Evolutionary conservation across 1,284 basidiomycete species (phyloP).

Genomic region (Paramarasmius palmivorus): DNA sequence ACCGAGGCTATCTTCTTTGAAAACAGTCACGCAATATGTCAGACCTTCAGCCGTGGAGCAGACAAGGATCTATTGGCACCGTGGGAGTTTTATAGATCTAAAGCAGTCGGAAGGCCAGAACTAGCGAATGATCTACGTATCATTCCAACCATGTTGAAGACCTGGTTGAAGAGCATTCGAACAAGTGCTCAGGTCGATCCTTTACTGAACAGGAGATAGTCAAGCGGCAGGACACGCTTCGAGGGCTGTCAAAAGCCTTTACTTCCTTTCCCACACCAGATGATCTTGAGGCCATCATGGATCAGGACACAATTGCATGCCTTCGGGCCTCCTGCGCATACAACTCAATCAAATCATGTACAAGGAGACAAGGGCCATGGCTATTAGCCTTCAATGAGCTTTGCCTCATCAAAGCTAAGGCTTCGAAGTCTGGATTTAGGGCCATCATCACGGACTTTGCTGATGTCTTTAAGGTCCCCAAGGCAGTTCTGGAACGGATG

Average conservation of each 20-base stretch:
- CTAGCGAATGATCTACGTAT: constrained; percentile 21
- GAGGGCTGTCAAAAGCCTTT: constrained; percentile 35
- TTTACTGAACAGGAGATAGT: constrained; percentile 37
- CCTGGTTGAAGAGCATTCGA: constrained; percentile 13
- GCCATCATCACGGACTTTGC: background rate
- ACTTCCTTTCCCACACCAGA: constrained; percentile 11
- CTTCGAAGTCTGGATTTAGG: background rate
- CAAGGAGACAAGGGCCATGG: background rate
- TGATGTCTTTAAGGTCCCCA: background rate
- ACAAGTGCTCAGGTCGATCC: constrained; percentile 10
- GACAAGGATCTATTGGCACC: constrained; percentile 33
- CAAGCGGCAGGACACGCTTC: constrained; percentile 37
- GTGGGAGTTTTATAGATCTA: constrained; percentile 24
- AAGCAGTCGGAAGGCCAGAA: constrained; percentile 13
- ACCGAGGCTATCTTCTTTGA: background rate
- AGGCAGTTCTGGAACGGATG: too few relatives aligned
- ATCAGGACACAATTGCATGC: constrained; percentile 2
- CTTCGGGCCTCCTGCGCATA: constrained; percentile 14
- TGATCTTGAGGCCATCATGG: constrained; percentile 6
- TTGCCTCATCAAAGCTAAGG: background rate
- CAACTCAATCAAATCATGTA: background rate
- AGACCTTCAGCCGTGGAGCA: background rate
- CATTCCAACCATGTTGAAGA: constrained; percentile 30
- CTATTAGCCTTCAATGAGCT: background rate
- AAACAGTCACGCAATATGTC: too few relatives aligned